These are phyloP conservation scores for Filobasidium floriforme DNA, from an alignment of 768 basidiomycete species.

Conservation along the genomic window DNA sequence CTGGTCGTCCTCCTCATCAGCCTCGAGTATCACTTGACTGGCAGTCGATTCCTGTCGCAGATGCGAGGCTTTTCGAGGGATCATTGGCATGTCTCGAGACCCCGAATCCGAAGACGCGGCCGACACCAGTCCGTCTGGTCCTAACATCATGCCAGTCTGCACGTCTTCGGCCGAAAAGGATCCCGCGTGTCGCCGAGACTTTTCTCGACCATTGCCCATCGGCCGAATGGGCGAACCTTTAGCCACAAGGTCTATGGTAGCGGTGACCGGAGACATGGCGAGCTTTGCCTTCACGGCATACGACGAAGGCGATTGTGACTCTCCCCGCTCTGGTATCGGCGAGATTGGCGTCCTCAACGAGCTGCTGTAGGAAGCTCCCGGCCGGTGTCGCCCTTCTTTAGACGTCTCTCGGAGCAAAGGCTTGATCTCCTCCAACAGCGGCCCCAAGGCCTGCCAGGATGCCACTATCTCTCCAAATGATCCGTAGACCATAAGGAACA, in stretches of 20 bases:
- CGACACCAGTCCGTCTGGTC: slow-evolving; percentile 20
- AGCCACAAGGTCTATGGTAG: neutral
- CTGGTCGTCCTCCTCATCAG: slow-evolving; percentile 21
- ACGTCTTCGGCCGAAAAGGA: slow-evolving; percentile 91
- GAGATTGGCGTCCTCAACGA: slow-evolving; percentile 43
- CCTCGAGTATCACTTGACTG: slow-evolving; percentile 20
- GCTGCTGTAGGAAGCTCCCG: slow-evolving; percentile 15
- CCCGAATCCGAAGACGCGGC: slow-evolving; percentile 1
- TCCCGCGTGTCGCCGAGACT: slow-evolving; percentile 74
- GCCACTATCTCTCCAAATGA: slow-evolving; percentile 77
- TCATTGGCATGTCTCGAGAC: slow-evolving; percentile 4
- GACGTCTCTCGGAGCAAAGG: slow-evolving; percentile 53
- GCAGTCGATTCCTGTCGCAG: slow-evolving; percentile 11
- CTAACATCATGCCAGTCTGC: slow-evolving; percentile 65
- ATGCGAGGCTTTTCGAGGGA: slow-evolving; percentile 2
- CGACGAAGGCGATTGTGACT: slow-evolving; percentile 38
- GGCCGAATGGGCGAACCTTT: slow-evolving; percentile 19
- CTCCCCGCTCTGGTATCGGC: slow-evolving; percentile 42
- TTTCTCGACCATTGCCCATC: slow-evolving; percentile 40
- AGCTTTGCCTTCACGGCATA: neutral
- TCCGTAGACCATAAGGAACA: slow-evolving; percentile 79
- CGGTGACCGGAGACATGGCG: neutral
- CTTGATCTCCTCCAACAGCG: slow-evolving; percentile 62
- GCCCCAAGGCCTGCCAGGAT: slow-evolving; percentile 72
- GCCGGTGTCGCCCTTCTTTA: slow-evolving; percentile 8